These are phyloP conservation scores for Vitis hybrid DNA, from an alignment of 177 flowering plant species.

Conservation along the genomic window DNA sequence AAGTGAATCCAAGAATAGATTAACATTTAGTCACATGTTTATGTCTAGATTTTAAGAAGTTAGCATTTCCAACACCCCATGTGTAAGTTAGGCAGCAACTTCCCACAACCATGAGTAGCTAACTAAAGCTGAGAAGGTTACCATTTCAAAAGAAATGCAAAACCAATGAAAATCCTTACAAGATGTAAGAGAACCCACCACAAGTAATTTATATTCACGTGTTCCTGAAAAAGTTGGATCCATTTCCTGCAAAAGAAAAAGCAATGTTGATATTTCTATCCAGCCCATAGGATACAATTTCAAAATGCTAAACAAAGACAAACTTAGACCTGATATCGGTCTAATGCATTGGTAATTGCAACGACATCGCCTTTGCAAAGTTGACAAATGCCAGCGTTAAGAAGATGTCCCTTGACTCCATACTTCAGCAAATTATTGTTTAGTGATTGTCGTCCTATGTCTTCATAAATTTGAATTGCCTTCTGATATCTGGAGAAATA, in stretches of 20 bases:
- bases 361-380: conserved; percentile 84
- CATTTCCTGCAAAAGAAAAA: conserved; percentile 60
- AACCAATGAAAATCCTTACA: neutral
- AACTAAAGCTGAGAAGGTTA: neutral
- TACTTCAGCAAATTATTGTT: conserved; percentile 84
- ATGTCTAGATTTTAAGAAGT: too few relatives aligned
- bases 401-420: conserved; percentile 96
- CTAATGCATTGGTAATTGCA: conserved; percentile 80
- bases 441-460: conserved; percentile 70
- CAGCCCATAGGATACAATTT: neutral
- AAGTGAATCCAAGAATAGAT: too few relatives aligned
- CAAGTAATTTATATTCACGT: conserved; percentile 70
- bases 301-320: neutral
- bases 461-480: conserved; percentile 86
- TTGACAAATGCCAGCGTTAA: conserved; percentile 96
- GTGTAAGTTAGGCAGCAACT: too few relatives aligned
- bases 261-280: neutral
- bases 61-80: too few relatives aligned
- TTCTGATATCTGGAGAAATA: conserved; percentile 59
- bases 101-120: too few relatives aligned
- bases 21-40: too few relatives aligned
- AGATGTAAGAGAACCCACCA: conserved; percentile 40
- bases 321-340: conserved; percentile 72
- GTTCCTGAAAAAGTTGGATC: conserved; percentile 95
- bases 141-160: neutral